A percentile compares a stretch with the other conserved stretches of the same genome.
These are phyloP conservation scores for Plantago elongata DNA, from an alignment of 257 asterid species.

Conservation along the genomic window DNA sequence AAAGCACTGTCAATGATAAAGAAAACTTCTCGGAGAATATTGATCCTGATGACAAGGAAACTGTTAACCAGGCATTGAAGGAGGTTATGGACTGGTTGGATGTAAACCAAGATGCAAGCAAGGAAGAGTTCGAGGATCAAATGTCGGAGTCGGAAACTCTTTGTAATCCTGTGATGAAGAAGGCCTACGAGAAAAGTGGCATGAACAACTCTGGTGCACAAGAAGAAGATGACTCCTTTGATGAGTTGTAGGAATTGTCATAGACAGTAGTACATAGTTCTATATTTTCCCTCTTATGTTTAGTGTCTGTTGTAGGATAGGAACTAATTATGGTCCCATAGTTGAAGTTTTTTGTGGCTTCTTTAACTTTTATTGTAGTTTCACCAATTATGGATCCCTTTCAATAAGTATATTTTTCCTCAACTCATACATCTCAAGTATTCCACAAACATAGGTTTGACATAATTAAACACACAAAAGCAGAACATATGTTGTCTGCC, in stretches of 20 bases:
- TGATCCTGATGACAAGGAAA: slow-evolving; percentile 38
- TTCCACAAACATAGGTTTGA: too few relatives aligned
- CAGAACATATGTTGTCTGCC: too few relatives aligned
- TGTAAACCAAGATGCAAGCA: slow-evolving; percentile 39
- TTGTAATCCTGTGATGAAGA: slow-evolving; percentile 43
- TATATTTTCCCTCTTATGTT: not conserved
- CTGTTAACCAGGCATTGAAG: slow-evolving; percentile 30
- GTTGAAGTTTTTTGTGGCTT: too few relatives aligned
- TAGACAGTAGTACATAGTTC: not conserved
- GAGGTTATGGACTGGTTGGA: slow-evolving; percentile 48
- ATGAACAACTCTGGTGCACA: not conserved
- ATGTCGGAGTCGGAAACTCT: slow-evolving; percentile 46
- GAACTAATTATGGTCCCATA: too few relatives aligned
- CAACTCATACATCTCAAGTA: too few relatives aligned
- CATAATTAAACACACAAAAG: too few relatives aligned
- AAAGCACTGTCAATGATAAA: slow-evolving; percentile 35
- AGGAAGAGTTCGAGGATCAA: slow-evolving; percentile 46
- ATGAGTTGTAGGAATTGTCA: slow-evolving; percentile 7
- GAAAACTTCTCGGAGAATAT: slow-evolving; percentile 40
- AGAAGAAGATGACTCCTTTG: slow-evolving; percentile 10
- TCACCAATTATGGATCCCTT: too few relatives aligned
- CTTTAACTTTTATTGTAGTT: too few relatives aligned
- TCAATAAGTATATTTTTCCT: too few relatives aligned
- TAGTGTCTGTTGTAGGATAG: too few relatives aligned
- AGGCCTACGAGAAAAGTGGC: slow-evolving; percentile 13